Evolutionary conservation across 75 land plant species (phyloP).

Genomic region (Cryptomeria japonica): DNA sequence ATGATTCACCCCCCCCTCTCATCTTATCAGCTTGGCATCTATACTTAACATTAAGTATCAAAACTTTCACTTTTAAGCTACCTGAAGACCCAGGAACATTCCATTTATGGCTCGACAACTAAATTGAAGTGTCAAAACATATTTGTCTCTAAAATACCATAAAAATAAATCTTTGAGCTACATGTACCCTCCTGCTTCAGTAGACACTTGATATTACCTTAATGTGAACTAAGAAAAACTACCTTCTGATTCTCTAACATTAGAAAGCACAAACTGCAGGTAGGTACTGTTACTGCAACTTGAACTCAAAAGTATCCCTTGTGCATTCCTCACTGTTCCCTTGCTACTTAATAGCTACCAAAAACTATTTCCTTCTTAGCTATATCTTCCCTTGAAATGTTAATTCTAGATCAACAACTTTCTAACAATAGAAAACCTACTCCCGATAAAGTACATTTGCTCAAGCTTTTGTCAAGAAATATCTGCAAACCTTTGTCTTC

Average conservation of each 20-base stretch:
- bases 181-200: too few relatives aligned
- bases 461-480: background rate
- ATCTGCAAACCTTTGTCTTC: background rate
- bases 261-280: background rate
- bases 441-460: background rate
- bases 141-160: too few relatives aligned
- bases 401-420: background rate
- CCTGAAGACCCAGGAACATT: too few relatives aligned
- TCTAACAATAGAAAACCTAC: background rate
- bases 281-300: background rate
- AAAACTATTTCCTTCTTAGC: background rate
- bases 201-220: background rate
- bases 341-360: background rate
- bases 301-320: background rate
- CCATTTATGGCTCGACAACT: background rate
- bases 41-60: too few relatives aligned
- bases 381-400: background rate
- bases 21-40: too few relatives aligned
- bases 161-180: too few relatives aligned
- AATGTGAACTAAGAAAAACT: background rate
- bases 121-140: background rate
- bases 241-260: background rate
- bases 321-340: background rate
- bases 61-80: too few relatives aligned
- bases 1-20: too few relatives aligned